phyloP scores from a whole-genome alignment of 202 grass and related monocot species.

The Schoenoplectus triqueter region DNA sequence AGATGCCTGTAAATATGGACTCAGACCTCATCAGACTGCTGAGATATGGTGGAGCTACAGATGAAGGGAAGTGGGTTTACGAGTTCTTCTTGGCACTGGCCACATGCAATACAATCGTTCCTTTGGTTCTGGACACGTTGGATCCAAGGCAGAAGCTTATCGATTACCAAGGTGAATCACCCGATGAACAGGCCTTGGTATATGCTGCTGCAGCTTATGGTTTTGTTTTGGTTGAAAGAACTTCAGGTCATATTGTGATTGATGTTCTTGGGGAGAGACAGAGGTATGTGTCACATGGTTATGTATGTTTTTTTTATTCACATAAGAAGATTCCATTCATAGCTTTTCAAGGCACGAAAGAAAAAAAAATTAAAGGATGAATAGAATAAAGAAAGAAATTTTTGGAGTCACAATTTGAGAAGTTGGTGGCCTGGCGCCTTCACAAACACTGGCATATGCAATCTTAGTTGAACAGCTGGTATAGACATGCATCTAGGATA shows the following conservation, averaged over 20 bases:
- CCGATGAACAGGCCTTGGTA: slow-evolving; percentile 87
- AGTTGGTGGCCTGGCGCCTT: neutral
- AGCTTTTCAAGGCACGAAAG: slow-evolving; percentile 33
- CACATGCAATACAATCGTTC: slow-evolving; percentile 84
- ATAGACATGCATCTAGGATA: neutral
- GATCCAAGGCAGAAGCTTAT: slow-evolving; percentile 69
- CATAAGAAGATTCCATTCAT: slow-evolving; percentile 21
- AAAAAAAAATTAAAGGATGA: slow-evolving; percentile 1
- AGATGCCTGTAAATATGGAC: slow-evolving; percentile 67
- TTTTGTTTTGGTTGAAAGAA: slow-evolving; percentile 84
- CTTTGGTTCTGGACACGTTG: slow-evolving; percentile 60
- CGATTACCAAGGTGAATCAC: slow-evolving; percentile 91
- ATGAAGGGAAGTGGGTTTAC: slow-evolving; percentile 51
- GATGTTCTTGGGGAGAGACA: slow-evolving; percentile 73
- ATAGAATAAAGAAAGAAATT: neutral
- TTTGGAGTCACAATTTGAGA: neutral
- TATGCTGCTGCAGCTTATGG: slow-evolving; percentile 91
- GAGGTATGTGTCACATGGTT: slow-evolving; percentile 51
- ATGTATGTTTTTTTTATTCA: slow-evolving; percentile 37
- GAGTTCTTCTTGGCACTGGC: slow-evolving; percentile 83
- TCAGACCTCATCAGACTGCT: slow-evolving; percentile 58
- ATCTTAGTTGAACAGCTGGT: neutral
- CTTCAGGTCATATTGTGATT: slow-evolving; percentile 76
- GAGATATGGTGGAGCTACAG: slow-evolving; percentile 45
- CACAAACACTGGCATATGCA: neutral